phyloP scores from a whole-genome alignment of 75 land plant genomes.

The Ceratopteris richardii region DNA sequence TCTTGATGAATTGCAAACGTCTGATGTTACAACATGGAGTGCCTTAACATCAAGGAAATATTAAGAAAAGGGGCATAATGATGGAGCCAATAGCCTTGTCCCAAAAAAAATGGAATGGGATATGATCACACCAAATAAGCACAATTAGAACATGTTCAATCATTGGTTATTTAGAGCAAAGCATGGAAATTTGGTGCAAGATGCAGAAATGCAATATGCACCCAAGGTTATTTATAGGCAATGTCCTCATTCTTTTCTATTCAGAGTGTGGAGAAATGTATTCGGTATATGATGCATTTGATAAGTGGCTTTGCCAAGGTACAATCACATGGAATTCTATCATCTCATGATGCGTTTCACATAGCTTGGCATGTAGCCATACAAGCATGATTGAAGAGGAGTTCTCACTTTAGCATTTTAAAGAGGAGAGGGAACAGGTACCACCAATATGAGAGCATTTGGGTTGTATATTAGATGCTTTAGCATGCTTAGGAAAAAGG shows the following conservation, averaged over 20 bases:
- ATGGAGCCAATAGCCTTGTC: constrained; percentile 24
- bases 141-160: constrained; percentile 25
- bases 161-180: constrained; percentile 18
- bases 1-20: too few relatives aligned
- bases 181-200: constrained; percentile 26
- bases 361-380: constrained; percentile 40
- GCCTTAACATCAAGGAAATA: too few relatives aligned
- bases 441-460: constrained; percentile 38
- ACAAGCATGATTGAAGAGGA: constrained; percentile 42
- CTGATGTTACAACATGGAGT: too few relatives aligned
- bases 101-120: constrained; percentile 17
- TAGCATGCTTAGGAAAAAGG: constrained; percentile 42
- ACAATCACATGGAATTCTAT: constrained; percentile 44
- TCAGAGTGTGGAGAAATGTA: constrained; percentile 34
- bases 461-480: constrained; percentile 56
- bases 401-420: constrained; percentile 19
- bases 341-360: constrained; percentile 41
- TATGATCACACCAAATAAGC: constrained; percentile 19
- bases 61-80: constrained; percentile 14
- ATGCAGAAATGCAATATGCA: constrained; percentile 15
- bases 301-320: constrained; percentile 23
- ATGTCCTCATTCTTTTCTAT: constrained; percentile 39
- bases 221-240: constrained; percentile 24
- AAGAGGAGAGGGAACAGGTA: constrained; percentile 23
- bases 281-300: constrained; percentile 21